These are phyloP conservation scores for Williopsis jadinii DNA, from an alignment of 1,139 yeast genomes.

Conservation along the genomic window DNA sequence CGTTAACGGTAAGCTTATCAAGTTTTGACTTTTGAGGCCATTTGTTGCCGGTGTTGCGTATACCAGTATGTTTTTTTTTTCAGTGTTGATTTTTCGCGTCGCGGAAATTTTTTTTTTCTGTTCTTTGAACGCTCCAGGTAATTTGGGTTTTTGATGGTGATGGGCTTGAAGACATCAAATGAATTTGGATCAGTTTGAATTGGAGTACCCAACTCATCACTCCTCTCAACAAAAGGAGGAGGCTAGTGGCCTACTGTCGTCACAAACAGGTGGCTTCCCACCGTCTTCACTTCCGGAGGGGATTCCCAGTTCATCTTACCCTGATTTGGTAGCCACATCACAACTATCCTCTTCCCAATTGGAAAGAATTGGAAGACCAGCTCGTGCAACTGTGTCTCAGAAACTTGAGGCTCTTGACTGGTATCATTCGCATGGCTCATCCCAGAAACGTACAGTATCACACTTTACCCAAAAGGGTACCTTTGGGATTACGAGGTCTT, in stretches of 20 bases:
- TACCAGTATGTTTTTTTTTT: neutral
- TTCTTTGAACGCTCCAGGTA: neutral
- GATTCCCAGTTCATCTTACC: too few relatives aligned
- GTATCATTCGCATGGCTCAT: conserved; percentile 23
- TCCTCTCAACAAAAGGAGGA: neutral
- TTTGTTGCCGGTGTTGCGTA: neutral
- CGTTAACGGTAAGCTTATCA: conserved; percentile 21
- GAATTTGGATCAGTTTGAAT: conserved; percentile 4
- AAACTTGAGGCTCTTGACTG: conserved; percentile 29
- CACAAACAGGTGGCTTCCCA: neutral
- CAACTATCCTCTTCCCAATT: neutral
- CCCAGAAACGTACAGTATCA: conserved; percentile 26
- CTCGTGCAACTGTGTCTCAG: conserved; percentile 30
- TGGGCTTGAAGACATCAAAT: neutral
- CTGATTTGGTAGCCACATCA: neutral
- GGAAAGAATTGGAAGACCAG: conserved; percentile 12
- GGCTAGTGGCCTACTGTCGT: neutral
- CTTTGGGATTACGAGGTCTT: conserved; percentile 29
- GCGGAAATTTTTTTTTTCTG: neutral
- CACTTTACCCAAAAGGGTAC: conserved; percentile 23
- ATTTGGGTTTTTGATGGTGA: neutral
- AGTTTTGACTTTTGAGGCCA: conserved; percentile 9
- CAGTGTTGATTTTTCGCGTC: neutral
- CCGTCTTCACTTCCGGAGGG: conserved; percentile 3
- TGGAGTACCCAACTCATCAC: conserved; percentile 3